Conservation (phyloP, 352 stramenopile genomes). For the Thalassiosira mediterranea region DNA sequence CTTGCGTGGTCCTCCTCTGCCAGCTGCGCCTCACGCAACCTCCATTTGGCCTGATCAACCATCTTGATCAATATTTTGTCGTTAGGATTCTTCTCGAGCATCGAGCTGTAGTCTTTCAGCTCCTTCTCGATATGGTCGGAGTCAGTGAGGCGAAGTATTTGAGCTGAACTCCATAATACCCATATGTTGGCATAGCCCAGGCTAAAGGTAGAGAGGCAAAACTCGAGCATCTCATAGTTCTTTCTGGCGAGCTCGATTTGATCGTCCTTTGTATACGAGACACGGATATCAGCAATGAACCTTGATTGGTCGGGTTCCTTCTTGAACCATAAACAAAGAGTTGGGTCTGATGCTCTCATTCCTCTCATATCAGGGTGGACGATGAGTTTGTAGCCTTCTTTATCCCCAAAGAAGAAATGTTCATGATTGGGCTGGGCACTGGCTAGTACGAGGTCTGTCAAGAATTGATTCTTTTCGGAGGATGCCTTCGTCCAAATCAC, state of each 20-base stretch:
- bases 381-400: constrained; percentile 27
- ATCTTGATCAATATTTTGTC: constrained; percentile 47
- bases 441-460: constrained; percentile 41
- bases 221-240: constrained; percentile 46
- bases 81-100: constrained; percentile 35
- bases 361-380: constrained; percentile 43
- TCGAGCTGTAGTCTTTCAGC: constrained; percentile 43
- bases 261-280: constrained; percentile 51
- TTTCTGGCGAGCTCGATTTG: constrained; percentile 32
- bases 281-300: constrained; percentile 35
- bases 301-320: constrained; percentile 35
- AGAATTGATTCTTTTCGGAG: constrained; percentile 36
- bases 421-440: constrained; percentile 47
- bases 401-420: constrained; percentile 48
- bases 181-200: constrained; percentile 52
- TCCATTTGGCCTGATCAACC: constrained; percentile 35
- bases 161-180: constrained; percentile 39
- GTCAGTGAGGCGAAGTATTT: constrained; percentile 36
- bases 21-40: constrained; percentile 44
- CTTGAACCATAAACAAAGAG: constrained; percentile 44
- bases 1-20: constrained; percentile 40
- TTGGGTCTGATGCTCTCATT: constrained; percentile 31
- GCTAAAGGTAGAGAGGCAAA: constrained; percentile 47
- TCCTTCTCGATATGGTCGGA: constrained; percentile 48
- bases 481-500: constrained; percentile 45